Evolutionary conservation across 164 flowering plant species (phyloP).

Genomic region (Houttuynia cordata): DNA sequence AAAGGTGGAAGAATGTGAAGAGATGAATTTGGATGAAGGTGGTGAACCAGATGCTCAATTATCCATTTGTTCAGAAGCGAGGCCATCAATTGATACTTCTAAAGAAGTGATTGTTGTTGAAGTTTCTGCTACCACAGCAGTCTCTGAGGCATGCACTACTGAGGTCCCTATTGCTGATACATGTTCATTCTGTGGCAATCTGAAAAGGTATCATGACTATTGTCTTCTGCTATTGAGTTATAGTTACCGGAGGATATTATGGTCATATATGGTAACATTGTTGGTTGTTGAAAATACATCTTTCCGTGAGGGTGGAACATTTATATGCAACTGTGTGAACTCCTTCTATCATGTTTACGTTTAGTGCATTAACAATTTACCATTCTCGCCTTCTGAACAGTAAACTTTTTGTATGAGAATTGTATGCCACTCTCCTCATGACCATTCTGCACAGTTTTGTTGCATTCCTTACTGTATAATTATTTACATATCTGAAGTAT

Average conservation of each 20-base stretch:
- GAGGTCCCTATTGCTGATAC: background rate
- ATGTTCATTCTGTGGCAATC: background rate
- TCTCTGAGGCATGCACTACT: background rate
- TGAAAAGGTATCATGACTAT: background rate
- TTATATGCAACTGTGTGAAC: background rate
- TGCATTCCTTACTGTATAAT: no score
- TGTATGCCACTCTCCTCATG: no score
- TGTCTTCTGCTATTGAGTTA: background rate
- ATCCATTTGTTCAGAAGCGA: slow-evolving; percentile 11
- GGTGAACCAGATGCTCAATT: no score
- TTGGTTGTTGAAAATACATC: background rate
- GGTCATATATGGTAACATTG: background rate
- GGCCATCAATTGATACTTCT: slow-evolving; percentile 4
- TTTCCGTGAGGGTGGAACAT: background rate
- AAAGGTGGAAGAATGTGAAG: slow-evolving; percentile 7
- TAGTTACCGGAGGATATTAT: background rate
- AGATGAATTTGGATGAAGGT: slow-evolving; percentile 3
- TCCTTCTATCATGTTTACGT: background rate
- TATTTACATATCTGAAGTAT: no score
- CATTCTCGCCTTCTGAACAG: no score
- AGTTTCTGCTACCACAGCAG: background rate
- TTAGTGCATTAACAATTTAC: no score
- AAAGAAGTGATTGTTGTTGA: slow-evolving; percentile 3
- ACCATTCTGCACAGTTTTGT: no score
- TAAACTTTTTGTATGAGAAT: no score